Evolutionary conservation across 2,329 filamentous ascomycete genomes (phyloP), one percentile per base, ranked within the genome.

Genomic region (Sporothrix humicola): DNA sequence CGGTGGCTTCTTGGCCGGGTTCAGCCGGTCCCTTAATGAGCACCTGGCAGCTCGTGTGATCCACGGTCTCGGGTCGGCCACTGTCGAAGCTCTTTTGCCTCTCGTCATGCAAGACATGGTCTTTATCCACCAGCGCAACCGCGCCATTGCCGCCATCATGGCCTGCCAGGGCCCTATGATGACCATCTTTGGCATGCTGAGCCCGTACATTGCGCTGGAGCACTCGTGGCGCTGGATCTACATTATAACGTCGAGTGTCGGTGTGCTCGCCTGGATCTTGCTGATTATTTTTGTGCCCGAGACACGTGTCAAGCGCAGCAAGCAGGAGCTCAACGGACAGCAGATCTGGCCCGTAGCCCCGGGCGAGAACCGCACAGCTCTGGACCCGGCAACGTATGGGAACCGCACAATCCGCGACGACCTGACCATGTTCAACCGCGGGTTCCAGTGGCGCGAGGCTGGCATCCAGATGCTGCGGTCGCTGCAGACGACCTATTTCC

Each of bases 51-150:
- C 81, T 4, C 74, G 81, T 8, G 79, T 79, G 23, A 73, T 82
- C 13, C 81, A 82, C 74, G 82, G 81, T 0, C 77, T 83, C 8
- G 82, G 82, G 2, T 81, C 81, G 0, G 82, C 81, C 1, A 79
- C 81, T 0, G 80, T 82, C 5, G 82, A 83, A 74, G 81, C 81
- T 0, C 73, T 83, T 46, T 79, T 83, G 13, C 81, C 82, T 1
- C 77, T 83, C 13, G 81, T 83, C 37, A 79, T 83, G 0, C 82
- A 83, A 77, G 82, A 83, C 58, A 79, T 83, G 69, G 79, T 82
- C 54, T 83, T 83, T 50, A 80, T 82, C 20, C 81, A 83, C 59
- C 79, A 83, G 76, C 78, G 82, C 17, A 58, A 59, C 8, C 71
- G 69, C 3, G 74, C 74, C 13, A 75, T 66, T 8, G 71, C 74